Evolutionary conservation across 192 early-diverging fungal genomes (phyloP).

Genomic region (Coemansia umbellata): DNA sequence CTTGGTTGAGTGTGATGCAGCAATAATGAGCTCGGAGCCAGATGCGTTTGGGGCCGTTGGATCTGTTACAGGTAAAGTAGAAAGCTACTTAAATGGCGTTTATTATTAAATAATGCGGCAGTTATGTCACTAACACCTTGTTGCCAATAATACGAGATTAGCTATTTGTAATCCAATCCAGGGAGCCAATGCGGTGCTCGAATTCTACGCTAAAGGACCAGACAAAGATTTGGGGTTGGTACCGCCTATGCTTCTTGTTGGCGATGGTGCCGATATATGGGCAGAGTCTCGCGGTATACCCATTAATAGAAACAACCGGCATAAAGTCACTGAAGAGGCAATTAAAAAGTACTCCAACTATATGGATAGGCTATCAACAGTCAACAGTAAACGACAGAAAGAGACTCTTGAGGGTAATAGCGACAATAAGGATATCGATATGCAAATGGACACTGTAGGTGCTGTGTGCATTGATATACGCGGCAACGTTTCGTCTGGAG

Average conservation of each 20-base stretch:
- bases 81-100: not conserved
- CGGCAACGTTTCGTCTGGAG: slow-evolving; percentile 67
- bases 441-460: slow-evolving; percentile 80
- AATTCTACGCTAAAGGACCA: slow-evolving; percentile 17
- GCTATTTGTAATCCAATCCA: slow-evolving; percentile 67
- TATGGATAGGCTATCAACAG: slow-evolving; percentile 5
- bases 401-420: not conserved
- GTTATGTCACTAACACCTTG: no score
- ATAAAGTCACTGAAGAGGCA: slow-evolving; percentile 20
- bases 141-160: no score
- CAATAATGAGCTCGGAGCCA: slow-evolving; percentile 63
- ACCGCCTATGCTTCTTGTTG: slow-evolving; percentile 56
- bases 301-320: slow-evolving; percentile 5
- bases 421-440: not conserved
- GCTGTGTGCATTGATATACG: slow-evolving; percentile 67
- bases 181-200: slow-evolving; percentile 50
- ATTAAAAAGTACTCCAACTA: slow-evolving; percentile 18
- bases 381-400: not conserved
- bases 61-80: slow-evolving; percentile 54
- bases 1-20: slow-evolving; percentile 82
- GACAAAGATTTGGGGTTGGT: slow-evolving; percentile 41
- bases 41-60: slow-evolving; percentile 79
- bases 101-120: not conserved
- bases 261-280: slow-evolving; percentile 56
- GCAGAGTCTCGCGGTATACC: slow-evolving; percentile 9